Evolutionary conservation across 2,329 filamentous ascomycete species (phyloP).

Genomic region (Stemphylium beticola): DNA sequence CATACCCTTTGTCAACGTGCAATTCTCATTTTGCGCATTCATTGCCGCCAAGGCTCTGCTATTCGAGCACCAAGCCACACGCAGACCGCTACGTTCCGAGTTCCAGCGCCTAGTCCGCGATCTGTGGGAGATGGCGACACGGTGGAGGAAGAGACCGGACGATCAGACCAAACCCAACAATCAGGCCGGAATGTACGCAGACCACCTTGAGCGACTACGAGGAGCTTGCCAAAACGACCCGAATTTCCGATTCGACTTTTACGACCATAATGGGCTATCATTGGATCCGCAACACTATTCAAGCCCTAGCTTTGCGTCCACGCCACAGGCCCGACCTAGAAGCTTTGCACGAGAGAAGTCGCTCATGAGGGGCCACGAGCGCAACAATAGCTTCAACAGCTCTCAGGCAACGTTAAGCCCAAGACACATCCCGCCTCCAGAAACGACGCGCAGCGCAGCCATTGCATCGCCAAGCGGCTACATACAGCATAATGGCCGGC

Average conservation of each 20-base stretch:
- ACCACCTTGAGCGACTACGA: constrained; percentile 30
- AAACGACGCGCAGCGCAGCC: neutral
- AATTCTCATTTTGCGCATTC: constrained; percentile 44
- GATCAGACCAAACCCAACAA: constrained; percentile 7
- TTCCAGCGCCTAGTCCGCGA: constrained; percentile 32
- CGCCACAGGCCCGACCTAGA: constrained; percentile 18
- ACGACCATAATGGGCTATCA: constrained; percentile 38
- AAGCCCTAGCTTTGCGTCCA: constrained; percentile 25
- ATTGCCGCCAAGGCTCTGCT: constrained; percentile 42
- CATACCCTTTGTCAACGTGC: constrained; percentile 43
- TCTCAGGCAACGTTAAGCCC: constrained; percentile 23
- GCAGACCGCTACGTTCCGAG: constrained; percentile 28
- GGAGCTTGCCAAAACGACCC: constrained; percentile 29
- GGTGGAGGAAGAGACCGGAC: constrained; percentile 24
- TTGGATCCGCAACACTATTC: constrained; percentile 23
- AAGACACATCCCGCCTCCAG: constrained; percentile 11
- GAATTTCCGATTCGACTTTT: constrained; percentile 37
- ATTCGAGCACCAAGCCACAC: constrained; percentile 32
- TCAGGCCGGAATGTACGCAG: constrained; percentile 37
- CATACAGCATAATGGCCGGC: constrained; percentile 4
- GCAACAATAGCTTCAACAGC: constrained; percentile 25
- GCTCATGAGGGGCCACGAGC: neutral
- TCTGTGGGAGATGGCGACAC: constrained; percentile 37
- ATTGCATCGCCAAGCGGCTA: constrained; percentile 9
- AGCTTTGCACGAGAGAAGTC: constrained; percentile 12